Conservation (phyloP, 2,329 filamentous ascomycete genomes). For the Ceratocystis cacaofunesta region DNA sequence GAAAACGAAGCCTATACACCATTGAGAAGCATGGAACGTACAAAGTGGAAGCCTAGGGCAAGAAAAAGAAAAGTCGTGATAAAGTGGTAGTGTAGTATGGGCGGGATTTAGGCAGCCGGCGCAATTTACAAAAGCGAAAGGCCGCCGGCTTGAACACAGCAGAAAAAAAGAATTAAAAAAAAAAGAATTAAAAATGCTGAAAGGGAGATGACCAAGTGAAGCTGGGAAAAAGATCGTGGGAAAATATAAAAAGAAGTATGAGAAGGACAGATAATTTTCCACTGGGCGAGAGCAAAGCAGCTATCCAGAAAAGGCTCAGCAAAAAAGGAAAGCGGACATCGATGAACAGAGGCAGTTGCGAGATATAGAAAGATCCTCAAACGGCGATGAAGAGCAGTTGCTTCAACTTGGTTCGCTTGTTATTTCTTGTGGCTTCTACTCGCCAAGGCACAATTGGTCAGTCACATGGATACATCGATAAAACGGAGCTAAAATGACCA, state of each 20-base stretch:
- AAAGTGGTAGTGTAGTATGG: background rate
- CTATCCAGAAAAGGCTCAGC: background rate
- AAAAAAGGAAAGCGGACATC: background rate
- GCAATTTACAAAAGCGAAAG: background rate
- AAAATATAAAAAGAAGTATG: conserved; percentile 6
- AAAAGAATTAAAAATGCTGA: background rate
- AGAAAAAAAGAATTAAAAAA: background rate
- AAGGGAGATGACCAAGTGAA: background rate
- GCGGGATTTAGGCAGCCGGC: background rate
- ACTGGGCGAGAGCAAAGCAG: background rate
- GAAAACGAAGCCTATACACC: too few species aligned
- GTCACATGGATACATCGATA: conserved; percentile 5
- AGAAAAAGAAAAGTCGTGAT: conserved; percentile 4
- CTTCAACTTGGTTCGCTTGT: background rate
- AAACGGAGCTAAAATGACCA: conserved; percentile 8
- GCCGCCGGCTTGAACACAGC: conserved; percentile 2
- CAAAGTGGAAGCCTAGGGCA: background rate
- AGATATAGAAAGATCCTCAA: conserved; percentile 8
- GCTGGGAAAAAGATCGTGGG: background rate
- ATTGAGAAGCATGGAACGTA: too few species aligned
- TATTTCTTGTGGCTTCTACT: background rate
- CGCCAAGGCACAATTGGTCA: background rate
- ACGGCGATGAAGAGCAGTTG: conserved; percentile 7
- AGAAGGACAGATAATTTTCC: background rate
- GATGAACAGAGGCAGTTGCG: background rate